phyloP scores from a whole-genome alignment of 176 grass and related monocot genomes.

The Saccharum spontaneum region DNA sequence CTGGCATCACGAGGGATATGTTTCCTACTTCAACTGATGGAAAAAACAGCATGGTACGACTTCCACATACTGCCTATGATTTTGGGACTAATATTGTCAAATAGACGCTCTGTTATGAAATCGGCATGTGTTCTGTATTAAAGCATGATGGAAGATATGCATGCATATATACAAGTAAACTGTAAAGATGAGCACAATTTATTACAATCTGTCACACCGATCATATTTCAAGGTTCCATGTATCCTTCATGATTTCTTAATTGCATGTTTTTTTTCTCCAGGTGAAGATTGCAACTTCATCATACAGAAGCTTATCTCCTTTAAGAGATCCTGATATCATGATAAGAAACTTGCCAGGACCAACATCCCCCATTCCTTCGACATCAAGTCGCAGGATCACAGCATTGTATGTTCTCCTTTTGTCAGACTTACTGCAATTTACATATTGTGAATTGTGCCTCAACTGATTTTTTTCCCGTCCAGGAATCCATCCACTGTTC shows the following conservation, averaged over 20 bases:
- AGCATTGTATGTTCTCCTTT: constrained; percentile 43
- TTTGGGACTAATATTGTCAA: not conserved
- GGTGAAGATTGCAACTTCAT: constrained; percentile 33
- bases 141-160: constrained; percentile 1
- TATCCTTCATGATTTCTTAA: constrained; percentile 17
- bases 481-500: constrained; percentile 51
- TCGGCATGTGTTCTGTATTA: not conserved
- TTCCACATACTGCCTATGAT: not conserved
- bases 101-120: not conserved
- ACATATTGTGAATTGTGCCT: constrained; percentile 6
- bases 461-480: constrained; percentile 15
- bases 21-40: constrained; percentile 26
- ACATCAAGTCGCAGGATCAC: constrained; percentile 40
- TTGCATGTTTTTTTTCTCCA: constrained; percentile 34
- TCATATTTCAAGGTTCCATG: not conserved
- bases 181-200: not conserved
- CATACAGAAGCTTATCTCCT: constrained; percentile 80
- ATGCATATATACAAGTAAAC: not conserved
- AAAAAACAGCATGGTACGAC: constrained; percentile 36
- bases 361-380: constrained; percentile 48
- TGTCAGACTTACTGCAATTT: not conserved
- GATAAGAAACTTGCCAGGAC: constrained; percentile 36
- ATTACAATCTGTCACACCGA: not conserved
- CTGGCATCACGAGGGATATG: constrained; percentile 44
- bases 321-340: constrained; percentile 49